Evolutionary conservation across 2,329 filamentous ascomycete genomes (phyloP).

Genomic region (Ustilaginoidea virens): DNA sequence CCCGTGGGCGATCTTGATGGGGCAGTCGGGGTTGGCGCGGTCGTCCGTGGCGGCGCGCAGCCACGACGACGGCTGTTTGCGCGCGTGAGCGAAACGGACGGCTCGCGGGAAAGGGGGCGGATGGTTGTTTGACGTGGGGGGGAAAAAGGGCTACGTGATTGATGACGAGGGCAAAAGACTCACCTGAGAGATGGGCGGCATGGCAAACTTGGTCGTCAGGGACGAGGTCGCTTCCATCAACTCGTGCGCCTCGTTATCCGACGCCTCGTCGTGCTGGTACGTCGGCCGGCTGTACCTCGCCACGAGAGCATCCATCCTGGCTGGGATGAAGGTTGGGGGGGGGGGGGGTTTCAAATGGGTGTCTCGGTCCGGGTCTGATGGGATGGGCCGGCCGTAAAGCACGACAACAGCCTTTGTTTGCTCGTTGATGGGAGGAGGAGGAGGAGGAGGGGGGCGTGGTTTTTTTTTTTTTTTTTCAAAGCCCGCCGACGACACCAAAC

Average conservation of each 20-base stretch:
- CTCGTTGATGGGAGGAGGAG: too few relatives aligned
- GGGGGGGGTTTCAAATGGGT: too few relatives aligned
- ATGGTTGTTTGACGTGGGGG: neutral
- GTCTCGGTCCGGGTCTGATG: too few relatives aligned
- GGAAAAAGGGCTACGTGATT: neutral
- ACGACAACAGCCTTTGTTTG: too few relatives aligned
- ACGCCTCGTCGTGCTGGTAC: conserved; percentile 55
- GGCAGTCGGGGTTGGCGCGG: conserved; percentile 88
- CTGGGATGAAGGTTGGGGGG: too few relatives aligned
- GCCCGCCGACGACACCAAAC: too few relatives aligned
- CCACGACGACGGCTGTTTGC: conserved; percentile 66
- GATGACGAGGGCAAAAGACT: neutral
- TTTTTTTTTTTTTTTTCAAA: too few relatives aligned
- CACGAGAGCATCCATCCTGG: conserved; percentile 85
- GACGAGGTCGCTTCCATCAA: conserved; percentile 56
- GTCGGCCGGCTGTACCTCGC: conserved; percentile 76
- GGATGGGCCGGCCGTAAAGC: too few relatives aligned
- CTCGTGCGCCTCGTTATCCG: conserved; percentile 57
- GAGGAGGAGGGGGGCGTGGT: too few relatives aligned
- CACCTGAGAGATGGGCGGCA: conserved; percentile 84
- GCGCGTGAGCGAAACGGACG: conserved; percentile 1
- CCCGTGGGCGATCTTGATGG: conserved; percentile 98
- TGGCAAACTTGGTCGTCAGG: conserved; percentile 82
- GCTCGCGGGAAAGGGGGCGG: neutral
- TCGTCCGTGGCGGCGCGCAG: conserved; percentile 95